Conservation (phyloP, 1,139 yeast genomes). For the Geotrichum carabidarum region DNA sequence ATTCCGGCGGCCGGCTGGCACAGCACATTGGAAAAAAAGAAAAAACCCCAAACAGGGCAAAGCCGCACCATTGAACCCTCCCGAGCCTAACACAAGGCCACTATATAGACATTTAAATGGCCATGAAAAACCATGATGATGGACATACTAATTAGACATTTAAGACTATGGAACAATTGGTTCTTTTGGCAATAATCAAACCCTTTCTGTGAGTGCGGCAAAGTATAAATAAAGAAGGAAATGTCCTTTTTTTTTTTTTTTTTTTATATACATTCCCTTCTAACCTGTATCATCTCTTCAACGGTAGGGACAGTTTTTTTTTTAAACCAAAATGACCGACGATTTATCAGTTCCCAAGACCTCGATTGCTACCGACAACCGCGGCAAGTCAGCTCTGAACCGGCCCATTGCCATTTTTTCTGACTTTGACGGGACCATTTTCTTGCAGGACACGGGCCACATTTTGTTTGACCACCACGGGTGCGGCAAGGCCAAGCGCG, state of each 20-base stretch:
- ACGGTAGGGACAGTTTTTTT: background rate
- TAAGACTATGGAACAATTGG: no score
- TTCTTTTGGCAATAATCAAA: no score
- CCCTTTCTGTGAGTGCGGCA: no score
- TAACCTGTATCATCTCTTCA: background rate
- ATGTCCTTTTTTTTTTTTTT: background rate
- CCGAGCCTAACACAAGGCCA: no score
- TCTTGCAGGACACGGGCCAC: constrained; percentile 45
- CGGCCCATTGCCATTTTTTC: constrained; percentile 39
- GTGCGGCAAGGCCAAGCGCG: constrained; percentile 41
- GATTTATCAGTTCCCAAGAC: background rate
- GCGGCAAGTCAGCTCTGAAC: constrained; percentile 18
- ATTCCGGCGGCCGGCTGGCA: no score
- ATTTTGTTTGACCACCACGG: constrained; percentile 43
- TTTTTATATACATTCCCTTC: background rate
- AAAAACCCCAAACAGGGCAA: no score
- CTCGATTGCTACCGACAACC: constrained; percentile 16
- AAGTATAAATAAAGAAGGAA: background rate
- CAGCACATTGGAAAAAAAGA: no score
- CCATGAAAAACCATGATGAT: no score
- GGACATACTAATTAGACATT: no score
- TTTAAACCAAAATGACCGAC: background rate
- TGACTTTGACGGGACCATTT: constrained; percentile 46
- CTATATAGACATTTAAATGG: no score
- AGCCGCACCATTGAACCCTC: no score